phyloP scores from a whole-genome alignment of 164 flowering plant species.

The Liquidambar formosana region DNA sequence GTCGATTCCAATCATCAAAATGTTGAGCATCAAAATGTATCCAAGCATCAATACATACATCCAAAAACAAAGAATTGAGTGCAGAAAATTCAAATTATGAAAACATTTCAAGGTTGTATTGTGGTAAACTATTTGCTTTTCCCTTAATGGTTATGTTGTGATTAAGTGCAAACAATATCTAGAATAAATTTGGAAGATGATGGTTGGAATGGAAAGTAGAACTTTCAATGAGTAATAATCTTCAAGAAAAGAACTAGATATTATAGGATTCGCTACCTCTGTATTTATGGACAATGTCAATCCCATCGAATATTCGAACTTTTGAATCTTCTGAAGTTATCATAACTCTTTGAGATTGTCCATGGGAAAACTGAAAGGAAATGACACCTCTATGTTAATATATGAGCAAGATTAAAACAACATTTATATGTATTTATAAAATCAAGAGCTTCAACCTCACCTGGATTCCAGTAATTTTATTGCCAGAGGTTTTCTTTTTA shows the following conservation, averaged over 20 bases:
- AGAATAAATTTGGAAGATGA: too few species aligned
- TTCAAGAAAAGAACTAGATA: not conserved
- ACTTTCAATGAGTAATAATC: not conserved
- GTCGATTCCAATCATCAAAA: too few species aligned
- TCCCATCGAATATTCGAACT: conserved; percentile 66
- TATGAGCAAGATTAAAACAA: not conserved
- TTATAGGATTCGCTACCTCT: conserved; percentile 41
- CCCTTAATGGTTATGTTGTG: too few species aligned
- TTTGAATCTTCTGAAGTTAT: conserved; percentile 82
- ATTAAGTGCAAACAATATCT: too few species aligned
- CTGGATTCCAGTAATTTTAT: conserved; percentile 82
- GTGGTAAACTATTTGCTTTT: too few species aligned
- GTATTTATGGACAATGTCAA: conserved; percentile 54
- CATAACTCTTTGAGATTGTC: conserved; percentile 57
- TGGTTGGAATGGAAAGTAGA: too few species aligned
- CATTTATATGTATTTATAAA: not conserved
- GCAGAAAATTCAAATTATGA: too few species aligned
- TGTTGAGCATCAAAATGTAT: too few species aligned
- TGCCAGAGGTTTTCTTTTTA: conserved; percentile 55
- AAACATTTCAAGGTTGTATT: too few species aligned
- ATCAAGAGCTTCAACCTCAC: conserved; percentile 24
- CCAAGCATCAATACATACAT: too few species aligned
- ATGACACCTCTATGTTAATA: conserved; percentile 3
- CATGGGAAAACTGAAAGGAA: conserved; percentile 55
- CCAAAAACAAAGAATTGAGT: too few species aligned